Evolutionary conservation across 371 early-diverging fungal species (phyloP), one percentile per base, ranked within the genome.

Genomic region (Vairimorpha necatrix): DNA sequence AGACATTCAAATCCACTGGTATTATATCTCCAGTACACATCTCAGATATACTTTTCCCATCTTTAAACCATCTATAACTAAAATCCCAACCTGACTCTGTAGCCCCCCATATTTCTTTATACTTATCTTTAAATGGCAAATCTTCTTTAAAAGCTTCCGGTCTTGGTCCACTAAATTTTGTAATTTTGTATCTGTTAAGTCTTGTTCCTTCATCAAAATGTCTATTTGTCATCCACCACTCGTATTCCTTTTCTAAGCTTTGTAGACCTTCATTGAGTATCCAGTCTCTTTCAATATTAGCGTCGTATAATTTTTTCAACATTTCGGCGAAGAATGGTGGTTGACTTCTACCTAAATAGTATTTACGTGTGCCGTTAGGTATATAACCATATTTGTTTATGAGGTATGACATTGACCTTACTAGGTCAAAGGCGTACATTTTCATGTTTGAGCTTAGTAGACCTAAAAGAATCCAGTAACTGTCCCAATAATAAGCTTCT

Each of bases 71-170:
- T 33, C 93, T 86, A 0, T 88, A 86, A 20, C 89, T 88, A 76
- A 89, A 93, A 83, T 93, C 93, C 91, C 91, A 91, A 9, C 94
- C 94, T 18, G 89, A 87, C 82, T 94, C 93, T 1, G 94, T 91
- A 24, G 88, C 91, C 0, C 92, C 85, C 18, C 90, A 90, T 58
- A 92, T 76, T 46, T 92, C 88, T 0, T 87, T 83, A 77, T 88
- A 92, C 26, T 39, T 61, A 2, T 66, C 61, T 46, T 85, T 86
- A 24, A 34, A 30, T 9, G 9, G 61, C 32, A 88, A 86, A 76
- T 94, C 92, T 72, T 88, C 89, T 0, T 83, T 69, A 75, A 89
- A 92, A 2, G 91, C 87, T 76, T 93, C 92, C 0, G 90, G 91
- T 0, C 93, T 87, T 42, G 93, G 93, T 13, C 72, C 65, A 18